Conservation (phyloP, 169 alveolate genomes). For the Plasmodium adleri region DNA sequence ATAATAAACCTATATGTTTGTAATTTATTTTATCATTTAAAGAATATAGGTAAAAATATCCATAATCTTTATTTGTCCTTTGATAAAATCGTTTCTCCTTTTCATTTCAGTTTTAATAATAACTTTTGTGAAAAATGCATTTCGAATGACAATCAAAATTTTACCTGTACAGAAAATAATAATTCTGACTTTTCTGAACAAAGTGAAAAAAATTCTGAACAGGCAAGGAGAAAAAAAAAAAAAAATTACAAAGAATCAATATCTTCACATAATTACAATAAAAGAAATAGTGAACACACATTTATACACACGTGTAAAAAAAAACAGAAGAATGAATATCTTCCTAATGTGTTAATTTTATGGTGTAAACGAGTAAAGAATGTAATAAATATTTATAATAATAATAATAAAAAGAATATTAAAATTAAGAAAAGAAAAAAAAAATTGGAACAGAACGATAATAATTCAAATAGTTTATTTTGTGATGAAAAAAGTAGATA, state of each 20-base stretch:
- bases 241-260: background rate
- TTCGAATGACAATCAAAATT: constrained; percentile 6
- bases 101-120: constrained; percentile 40
- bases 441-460: background rate
- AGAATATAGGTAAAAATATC: constrained; percentile 52
- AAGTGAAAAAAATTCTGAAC: constrained; percentile 5
- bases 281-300: background rate
- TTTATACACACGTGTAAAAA: background rate
- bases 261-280: background rate
- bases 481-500: constrained; percentile 55
- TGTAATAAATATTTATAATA: constrained; percentile 38
- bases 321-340: constrained; percentile 14
- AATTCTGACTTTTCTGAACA: background rate
- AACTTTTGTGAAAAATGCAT: constrained; percentile 48
- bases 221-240: background rate
- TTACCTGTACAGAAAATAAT: background rate
- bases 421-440: constrained; percentile 11
- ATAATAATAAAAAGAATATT: constrained; percentile 20
- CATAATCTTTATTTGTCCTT: constrained; percentile 51
- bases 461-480: background rate
- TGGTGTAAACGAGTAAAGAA: constrained; percentile 58
- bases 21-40: constrained; percentile 64
- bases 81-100: constrained; percentile 36
- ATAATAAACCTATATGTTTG: constrained; percentile 43
- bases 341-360: constrained; percentile 37